Base-by-base conservation (phyloP, 2,329 filamentous ascomycete genomes). In the Ambrosiella xylebori region DNA sequence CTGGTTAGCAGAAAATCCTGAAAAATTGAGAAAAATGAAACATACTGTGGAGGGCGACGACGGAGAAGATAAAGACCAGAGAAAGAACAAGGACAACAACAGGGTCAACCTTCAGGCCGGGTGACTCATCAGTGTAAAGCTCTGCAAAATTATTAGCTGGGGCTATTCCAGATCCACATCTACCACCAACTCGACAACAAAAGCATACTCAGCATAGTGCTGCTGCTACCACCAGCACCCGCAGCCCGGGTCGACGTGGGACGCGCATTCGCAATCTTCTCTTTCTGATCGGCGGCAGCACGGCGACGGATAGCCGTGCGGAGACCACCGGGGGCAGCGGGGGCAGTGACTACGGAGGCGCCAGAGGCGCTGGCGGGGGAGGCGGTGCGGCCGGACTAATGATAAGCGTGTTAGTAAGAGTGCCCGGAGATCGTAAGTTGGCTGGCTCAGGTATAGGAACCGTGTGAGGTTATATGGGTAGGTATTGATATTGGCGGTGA, bases 91-190 rank as follows among this genome's bases (percentile, higher is more conserved):
- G 80, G 63, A 98, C 91, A 64, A 98, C 90, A 61, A 98, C 93
- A 19, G 93, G 93, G 71, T 98, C 93, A 64, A 98, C 93, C 77
- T 96, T 95, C 67, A 98, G 77, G 62, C 93, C 93, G 60, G 93
- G 93, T 64, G 88, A 95, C 77, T 98, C 93, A 70, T 98, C 93
- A 60, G 93, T 98, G 82, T 98, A 98, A 50, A 98, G 84, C 73
- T 82, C 85, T 89, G 61, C 49, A 61, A 37, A 17, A 7, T 50
- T 9, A 56, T 57, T 51, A 60, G 59, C 38, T 17, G 41, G 38
- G n/a, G 27, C 38, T 55, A 11, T 27, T 40, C 51, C 8, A 50
- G 13, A 17, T n/a, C n/a, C 11, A 47, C 13, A 47, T 41, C 40
- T 41, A 9, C 51, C 19, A 7, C 17, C 44, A 39, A 39, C 4